Evolutionary conservation across 2,329 filamentous ascomycete genomes (phyloP).

Genomic region (Sporothrix dimorphospora): DNA sequence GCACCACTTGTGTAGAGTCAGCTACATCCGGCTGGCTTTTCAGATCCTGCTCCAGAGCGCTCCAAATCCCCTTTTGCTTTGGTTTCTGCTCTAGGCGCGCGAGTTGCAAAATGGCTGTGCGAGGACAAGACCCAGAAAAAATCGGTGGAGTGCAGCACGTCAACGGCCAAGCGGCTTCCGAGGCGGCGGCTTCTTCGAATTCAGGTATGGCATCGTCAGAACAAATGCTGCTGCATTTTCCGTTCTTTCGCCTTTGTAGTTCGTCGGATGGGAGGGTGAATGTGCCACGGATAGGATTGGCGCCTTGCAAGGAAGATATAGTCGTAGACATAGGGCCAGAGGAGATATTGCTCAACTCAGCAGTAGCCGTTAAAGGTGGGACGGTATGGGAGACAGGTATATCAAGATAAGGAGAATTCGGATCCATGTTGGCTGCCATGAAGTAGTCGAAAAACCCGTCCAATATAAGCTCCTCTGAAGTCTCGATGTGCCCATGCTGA

Average conservation of each 20-base stretch:
- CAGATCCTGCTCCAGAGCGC: slow-evolving; percentile 48
- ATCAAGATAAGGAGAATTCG: slow-evolving; percentile 41
- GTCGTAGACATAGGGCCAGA: slow-evolving; percentile 49
- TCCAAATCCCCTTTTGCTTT: slow-evolving; percentile 53
- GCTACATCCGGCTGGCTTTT: slow-evolving; percentile 42
- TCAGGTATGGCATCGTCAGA: slow-evolving; percentile 46
- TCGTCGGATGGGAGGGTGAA: slow-evolving; percentile 48
- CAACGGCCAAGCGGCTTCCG: slow-evolving; percentile 56
- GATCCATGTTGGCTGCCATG: slow-evolving; percentile 49
- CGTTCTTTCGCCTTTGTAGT: slow-evolving; percentile 37
- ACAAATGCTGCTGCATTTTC: neutral
- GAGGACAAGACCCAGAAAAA: slow-evolving; percentile 50
- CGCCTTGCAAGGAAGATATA: slow-evolving; percentile 47
- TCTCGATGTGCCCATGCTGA: slow-evolving; percentile 40
- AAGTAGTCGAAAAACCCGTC: slow-evolving; percentile 41
- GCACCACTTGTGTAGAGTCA: slow-evolving; percentile 48
- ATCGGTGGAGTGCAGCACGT: slow-evolving; percentile 54
- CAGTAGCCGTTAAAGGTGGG: slow-evolving; percentile 40
- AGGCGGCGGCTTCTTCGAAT: slow-evolving; percentile 51
- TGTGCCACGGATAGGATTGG: slow-evolving; percentile 51
- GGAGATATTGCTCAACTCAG: slow-evolving; percentile 47
- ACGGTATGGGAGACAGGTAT: slow-evolving; percentile 27
- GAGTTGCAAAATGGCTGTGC: slow-evolving; percentile 55
- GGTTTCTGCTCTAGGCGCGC: slow-evolving; percentile 55
- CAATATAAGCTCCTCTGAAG: too few relatives aligned